These are phyloP conservation scores for Aspergillus cavernicola DNA, from an alignment of 495 filamentous ascomycete species.

Conservation along the genomic window DNA sequence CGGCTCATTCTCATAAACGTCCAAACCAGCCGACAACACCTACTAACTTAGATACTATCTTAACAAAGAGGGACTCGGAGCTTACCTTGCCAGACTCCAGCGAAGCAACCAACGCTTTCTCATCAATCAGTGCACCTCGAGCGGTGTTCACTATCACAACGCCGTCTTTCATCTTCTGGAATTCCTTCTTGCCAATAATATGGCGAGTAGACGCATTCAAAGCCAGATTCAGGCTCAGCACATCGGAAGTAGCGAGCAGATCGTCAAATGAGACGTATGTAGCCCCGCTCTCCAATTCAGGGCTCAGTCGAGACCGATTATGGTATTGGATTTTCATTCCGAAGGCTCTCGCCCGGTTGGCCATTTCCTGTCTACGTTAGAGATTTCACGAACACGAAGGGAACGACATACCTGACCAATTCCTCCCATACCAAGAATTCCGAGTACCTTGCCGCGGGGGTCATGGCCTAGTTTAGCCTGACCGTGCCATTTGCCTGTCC, in stretches of 20 bases:
- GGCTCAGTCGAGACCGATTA: conserved; percentile 57
- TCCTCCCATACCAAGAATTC: conserved; percentile 83
- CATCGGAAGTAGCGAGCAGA: conserved; percentile 64
- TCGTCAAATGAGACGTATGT: conserved; percentile 66
- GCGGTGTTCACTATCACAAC: conserved; percentile 82
- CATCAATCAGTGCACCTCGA: conserved; percentile 73
- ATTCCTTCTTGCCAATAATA: conserved; percentile 62
- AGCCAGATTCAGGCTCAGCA: conserved; percentile 74
- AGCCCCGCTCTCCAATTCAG: conserved; percentile 53
- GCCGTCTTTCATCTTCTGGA: conserved; percentile 71
- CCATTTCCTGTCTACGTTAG: conserved; percentile 54
- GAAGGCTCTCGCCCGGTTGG: conserved; percentile 64
- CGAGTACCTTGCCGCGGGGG: conserved; percentile 67
- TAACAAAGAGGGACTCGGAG: neutral
- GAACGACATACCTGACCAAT: conserved; percentile 54
- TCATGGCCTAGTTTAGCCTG: conserved; percentile 56
- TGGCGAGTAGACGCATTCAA: conserved; percentile 63
- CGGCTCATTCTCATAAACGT: conserved; percentile 81
- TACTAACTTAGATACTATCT: conserved; percentile 12
- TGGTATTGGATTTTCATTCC: conserved; percentile 70
- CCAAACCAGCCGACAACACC: conserved; percentile 59
- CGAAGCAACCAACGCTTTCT: conserved; percentile 68
- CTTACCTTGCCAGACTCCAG: conserved; percentile 65
- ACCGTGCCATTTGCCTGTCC: conserved; percentile 48
- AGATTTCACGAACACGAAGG: no score